A percentile compares a stretch with the other conserved stretches of the same genome.
Evolutionary conservation across 768 basidiomycete genomes (phyloP).

Genomic region (Suillus brevipes): DNA sequence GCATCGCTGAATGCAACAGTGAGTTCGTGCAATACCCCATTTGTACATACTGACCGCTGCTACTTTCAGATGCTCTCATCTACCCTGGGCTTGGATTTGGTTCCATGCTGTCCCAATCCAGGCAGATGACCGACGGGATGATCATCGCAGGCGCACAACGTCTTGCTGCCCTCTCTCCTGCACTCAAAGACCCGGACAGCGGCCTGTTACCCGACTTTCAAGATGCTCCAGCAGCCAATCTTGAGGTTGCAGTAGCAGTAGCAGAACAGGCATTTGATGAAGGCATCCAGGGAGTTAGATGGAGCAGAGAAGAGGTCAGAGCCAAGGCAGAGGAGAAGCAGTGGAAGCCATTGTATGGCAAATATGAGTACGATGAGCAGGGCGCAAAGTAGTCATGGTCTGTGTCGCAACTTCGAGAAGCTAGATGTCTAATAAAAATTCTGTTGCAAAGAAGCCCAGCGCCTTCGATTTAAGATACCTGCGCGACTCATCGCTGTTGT

Average conservation of each 20-base stretch:
- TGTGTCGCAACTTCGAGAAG: conserved; percentile 9
- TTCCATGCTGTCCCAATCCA: conserved; percentile 65
- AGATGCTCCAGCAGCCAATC: conserved; percentile 71
- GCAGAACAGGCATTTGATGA: conserved; percentile 77
- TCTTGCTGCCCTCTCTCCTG: conserved; percentile 77
- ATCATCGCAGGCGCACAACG: conserved; percentile 77
- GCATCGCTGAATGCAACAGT: conserved; percentile 77
- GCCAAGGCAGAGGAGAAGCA: conserved; percentile 47
- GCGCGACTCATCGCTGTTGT: neutral
- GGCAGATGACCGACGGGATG: conserved; percentile 78
- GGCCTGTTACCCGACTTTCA: conserved; percentile 76
- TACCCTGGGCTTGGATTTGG: conserved; percentile 88
- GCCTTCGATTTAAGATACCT: neutral
- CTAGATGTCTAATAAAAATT: conserved; percentile 1
- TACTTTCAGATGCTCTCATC: conserved; percentile 60
- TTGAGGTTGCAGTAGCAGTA: conserved; percentile 81
- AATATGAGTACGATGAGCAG: conserved; percentile 61
- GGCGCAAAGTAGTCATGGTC: conserved; percentile 38
- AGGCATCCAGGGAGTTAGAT: conserved; percentile 59
- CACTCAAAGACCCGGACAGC: conserved; percentile 64
- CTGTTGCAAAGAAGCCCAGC: conserved; percentile 14
- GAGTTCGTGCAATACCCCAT: conserved; percentile 13
- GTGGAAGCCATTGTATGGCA: conserved; percentile 68
- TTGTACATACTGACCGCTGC: neutral
- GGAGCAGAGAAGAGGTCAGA: conserved; percentile 58